Percentiles rank a stretch among this genome's conserved stretches.
These are phyloP conservation scores for Leccinum arenicola DNA, from an alignment of 768 basidiomycete genomes.

Conservation along the genomic window DNA sequence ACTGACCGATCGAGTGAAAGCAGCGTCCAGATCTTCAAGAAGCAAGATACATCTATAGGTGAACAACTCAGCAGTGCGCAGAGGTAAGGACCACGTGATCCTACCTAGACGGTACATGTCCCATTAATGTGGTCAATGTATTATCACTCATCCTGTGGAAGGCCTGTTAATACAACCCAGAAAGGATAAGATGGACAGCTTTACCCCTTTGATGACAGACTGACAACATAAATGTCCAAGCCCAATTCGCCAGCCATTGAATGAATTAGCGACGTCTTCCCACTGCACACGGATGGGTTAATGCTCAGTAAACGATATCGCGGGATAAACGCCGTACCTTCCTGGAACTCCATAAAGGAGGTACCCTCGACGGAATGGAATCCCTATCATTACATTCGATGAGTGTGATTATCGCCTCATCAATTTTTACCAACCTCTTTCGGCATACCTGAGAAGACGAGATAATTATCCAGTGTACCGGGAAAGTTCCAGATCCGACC, in stretches of 20 bases:
- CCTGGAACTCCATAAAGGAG: constrained; percentile 83
- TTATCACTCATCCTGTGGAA: constrained; percentile 81
- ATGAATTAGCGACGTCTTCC: constrained; percentile 85
- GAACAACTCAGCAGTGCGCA: constrained; percentile 12
- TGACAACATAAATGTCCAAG: constrained; percentile 90
- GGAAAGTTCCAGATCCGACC: constrained; percentile 21
- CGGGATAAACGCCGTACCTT: constrained; percentile 45
- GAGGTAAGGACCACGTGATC: constrained; percentile 14
- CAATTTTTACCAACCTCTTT: constrained; percentile 59
- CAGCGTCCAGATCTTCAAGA: constrained; percentile 91
- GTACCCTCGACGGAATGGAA: constrained; percentile 86
- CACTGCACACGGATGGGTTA: constrained; percentile 42
- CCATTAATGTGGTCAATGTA: constrained; percentile 83
- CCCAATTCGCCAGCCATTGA: constrained; percentile 82
- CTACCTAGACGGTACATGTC: constrained; percentile 80
- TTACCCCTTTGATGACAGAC: constrained; percentile 83
- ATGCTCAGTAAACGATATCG: constrained; percentile 2
- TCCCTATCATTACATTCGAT: constrained; percentile 46
- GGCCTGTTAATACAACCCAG: constrained; percentile 8
- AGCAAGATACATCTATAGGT: constrained; percentile 77
- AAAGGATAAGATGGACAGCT: constrained; percentile 17
- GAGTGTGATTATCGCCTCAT: constrained; percentile 18
- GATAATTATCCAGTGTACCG: constrained; percentile 16
- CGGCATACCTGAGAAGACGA: constrained; percentile 68
- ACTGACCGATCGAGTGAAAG: constrained; percentile 83